Evolutionary conservation across 257 asterid genomes (phyloP).

Genomic region (Nicotiana paniculata): DNA sequence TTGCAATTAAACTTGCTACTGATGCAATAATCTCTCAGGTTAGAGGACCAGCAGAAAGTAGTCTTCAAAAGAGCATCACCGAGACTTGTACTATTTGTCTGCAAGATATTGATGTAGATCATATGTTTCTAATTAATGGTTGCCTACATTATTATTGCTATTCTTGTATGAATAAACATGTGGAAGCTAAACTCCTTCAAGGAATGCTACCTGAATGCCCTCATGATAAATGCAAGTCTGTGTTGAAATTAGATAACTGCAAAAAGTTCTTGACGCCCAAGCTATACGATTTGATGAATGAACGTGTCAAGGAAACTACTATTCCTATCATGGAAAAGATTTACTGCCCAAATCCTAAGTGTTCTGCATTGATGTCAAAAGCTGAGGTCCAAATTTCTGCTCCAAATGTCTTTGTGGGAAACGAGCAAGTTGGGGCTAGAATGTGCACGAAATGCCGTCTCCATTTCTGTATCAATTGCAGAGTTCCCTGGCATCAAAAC

Average conservation of each 20-base stretch:
- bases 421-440: neutral
- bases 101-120: conserved; percentile 31
- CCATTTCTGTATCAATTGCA: conserved; percentile 24
- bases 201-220: conserved; percentile 30
- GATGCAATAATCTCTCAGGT: conserved; percentile 21
- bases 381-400: neutral
- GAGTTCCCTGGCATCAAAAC: conserved; percentile 23
- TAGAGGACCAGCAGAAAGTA: conserved; percentile 12
- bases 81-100: conserved; percentile 48
- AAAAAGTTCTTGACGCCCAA: conserved; percentile 17
- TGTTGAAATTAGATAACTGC: conserved; percentile 21
- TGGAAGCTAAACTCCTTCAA: conserved; percentile 45
- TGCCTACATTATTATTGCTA: conserved; percentile 52
- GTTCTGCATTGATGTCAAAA: conserved; percentile 31
- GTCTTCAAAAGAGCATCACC: conserved; percentile 13
- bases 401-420: no score
- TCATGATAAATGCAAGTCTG: conserved; percentile 21
- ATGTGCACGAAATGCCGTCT: conserved; percentile 15
- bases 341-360: conserved; percentile 30
- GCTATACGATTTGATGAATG: conserved; percentile 16
- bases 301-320: conserved; percentile 24
- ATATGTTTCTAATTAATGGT: conserved; percentile 33
- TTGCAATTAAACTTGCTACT: neutral
- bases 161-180: conserved; percentile 46
- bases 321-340: conserved; percentile 22